Percentiles rank a stretch among this genome's conserved stretches.
These are phyloP conservation scores for Boletus patriciae DNA, from an alignment of 768 basidiomycete genomes.

Conservation along the genomic window DNA sequence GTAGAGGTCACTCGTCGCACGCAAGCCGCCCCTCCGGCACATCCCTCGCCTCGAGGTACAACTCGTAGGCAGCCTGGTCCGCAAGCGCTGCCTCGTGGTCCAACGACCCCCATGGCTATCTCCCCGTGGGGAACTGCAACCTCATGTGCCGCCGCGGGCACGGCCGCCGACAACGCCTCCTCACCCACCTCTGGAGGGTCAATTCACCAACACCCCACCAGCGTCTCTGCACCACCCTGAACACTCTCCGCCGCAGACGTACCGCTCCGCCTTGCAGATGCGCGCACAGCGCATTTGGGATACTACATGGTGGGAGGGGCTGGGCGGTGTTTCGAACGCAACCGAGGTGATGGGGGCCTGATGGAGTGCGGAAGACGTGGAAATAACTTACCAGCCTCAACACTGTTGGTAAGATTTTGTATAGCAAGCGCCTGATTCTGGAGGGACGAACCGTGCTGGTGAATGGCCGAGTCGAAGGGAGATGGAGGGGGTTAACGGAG, in stretches of 20 bases:
- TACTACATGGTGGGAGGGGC: too few species aligned
- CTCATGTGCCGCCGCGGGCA: neutral
- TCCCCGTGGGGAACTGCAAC: neutral
- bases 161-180: neutral
- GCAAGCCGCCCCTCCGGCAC: neutral
- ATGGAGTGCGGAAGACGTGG: too few species aligned
- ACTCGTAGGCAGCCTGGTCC: slow-evolving; percentile 53
- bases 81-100: slow-evolving; percentile 52
- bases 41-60: slow-evolving; percentile 44
- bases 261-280: neutral
- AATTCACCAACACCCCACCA: neutral
- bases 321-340: too few species aligned
- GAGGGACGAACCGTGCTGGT: too few species aligned
- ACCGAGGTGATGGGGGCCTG: too few species aligned
- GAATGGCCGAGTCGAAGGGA: too few species aligned
- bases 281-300: too few species aligned
- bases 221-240: neutral
- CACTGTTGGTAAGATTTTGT: too few species aligned
- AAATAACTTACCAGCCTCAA: too few species aligned
- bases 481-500: too few species aligned
- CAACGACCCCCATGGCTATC: slow-evolving; percentile 41
- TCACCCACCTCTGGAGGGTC: neutral
- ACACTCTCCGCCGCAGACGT: neutral
- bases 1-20: slow-evolving; percentile 1
- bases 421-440: too few species aligned